Percentiles rank a stretch among this genome's conserved stretches.
Conservation (phyloP, 2,329 filamentous ascomycete species). For the Pleoardoris graminearum region DNA sequence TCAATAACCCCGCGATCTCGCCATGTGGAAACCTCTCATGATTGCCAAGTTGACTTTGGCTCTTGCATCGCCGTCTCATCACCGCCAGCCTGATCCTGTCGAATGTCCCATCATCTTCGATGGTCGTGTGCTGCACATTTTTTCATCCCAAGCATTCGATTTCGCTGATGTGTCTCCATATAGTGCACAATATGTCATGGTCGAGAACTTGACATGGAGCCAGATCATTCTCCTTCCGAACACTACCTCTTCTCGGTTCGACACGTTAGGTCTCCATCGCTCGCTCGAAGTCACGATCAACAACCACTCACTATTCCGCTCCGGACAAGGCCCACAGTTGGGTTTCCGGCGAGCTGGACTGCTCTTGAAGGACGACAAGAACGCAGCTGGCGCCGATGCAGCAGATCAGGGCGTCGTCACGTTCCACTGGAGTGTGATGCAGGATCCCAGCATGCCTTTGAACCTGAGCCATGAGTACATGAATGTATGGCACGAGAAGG, state of each 20-base stretch:
- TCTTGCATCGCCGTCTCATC: neutral
- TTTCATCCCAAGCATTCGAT: conserved; percentile 26
- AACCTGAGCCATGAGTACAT: conserved; percentile 38
- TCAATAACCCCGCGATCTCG: no score
- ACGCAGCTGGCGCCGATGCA: conserved; percentile 22
- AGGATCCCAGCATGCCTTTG: conserved; percentile 19
- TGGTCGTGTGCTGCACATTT: conserved; percentile 27
- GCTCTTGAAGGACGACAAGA: conserved; percentile 24
- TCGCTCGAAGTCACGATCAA: conserved; percentile 32
- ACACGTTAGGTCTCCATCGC: conserved; percentile 13
- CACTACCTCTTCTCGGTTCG: conserved; percentile 23
- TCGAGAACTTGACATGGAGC: conserved; percentile 32
- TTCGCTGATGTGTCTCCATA: conserved; percentile 19
- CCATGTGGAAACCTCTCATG: neutral
- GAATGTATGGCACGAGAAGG: conserved; percentile 35
- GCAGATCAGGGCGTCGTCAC: conserved; percentile 28
- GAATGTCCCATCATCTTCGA: conserved; percentile 38
- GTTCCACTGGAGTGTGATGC: conserved; percentile 32
- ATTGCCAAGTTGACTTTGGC: neutral
- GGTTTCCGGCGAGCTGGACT: conserved; percentile 34
- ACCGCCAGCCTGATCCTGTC: conserved; percentile 2
- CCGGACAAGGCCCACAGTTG: conserved; percentile 19
- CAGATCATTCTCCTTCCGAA: conserved; percentile 26
- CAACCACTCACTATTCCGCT: conserved; percentile 26
- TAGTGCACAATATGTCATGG: conserved; percentile 29